These are phyloP conservation scores for Candida germanica DNA, from an alignment of 805 yeast species.

Conservation along the genomic window DNA sequence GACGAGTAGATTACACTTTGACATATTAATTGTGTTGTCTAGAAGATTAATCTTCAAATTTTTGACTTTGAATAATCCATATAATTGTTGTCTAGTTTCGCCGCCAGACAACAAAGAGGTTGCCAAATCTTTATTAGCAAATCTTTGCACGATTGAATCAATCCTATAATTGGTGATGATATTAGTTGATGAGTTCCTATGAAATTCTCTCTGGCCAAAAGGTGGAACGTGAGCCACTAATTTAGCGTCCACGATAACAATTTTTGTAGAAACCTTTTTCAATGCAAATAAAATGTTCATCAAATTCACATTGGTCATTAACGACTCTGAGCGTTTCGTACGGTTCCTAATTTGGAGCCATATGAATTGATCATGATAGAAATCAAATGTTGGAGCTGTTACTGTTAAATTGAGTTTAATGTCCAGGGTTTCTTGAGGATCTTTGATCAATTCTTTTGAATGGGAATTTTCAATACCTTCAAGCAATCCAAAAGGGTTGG, in stretches of 20 bases:
- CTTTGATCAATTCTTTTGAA: not conserved
- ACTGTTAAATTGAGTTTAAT: conserved; percentile 18
- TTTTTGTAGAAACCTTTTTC: conserved; percentile 16
- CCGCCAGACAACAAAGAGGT: conserved; percentile 3
- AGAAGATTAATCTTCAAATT: conserved; percentile 27
- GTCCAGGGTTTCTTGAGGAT: conserved; percentile 6
- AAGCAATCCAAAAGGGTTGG: conserved; percentile 20
- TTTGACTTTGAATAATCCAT: conserved; percentile 28
- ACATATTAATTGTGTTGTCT: conserved; percentile 27
- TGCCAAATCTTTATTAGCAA: conserved; percentile 19
- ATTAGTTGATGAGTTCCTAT: conserved; percentile 27
- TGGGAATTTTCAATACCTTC: conserved; percentile 17
- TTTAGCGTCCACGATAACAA: conserved; percentile 30
- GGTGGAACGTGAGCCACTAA: conserved; percentile 30
- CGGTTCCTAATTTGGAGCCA: conserved; percentile 10
- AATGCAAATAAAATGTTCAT: conserved; percentile 12
- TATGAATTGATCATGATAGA: conserved; percentile 38
- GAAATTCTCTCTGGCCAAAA: conserved; percentile 16
- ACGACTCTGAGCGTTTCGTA: conserved; percentile 3
- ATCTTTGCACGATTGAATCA: conserved; percentile 23
- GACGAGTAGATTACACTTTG: conserved; percentile 25
- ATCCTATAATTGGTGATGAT: conserved; percentile 21
- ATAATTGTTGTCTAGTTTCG: conserved; percentile 12
- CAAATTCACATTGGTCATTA: conserved; percentile 12
- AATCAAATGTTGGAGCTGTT: conserved; percentile 33